phyloP scores from a whole-genome alignment of 169 alveolate genomes.

The Plasmodium vivax region DNA sequence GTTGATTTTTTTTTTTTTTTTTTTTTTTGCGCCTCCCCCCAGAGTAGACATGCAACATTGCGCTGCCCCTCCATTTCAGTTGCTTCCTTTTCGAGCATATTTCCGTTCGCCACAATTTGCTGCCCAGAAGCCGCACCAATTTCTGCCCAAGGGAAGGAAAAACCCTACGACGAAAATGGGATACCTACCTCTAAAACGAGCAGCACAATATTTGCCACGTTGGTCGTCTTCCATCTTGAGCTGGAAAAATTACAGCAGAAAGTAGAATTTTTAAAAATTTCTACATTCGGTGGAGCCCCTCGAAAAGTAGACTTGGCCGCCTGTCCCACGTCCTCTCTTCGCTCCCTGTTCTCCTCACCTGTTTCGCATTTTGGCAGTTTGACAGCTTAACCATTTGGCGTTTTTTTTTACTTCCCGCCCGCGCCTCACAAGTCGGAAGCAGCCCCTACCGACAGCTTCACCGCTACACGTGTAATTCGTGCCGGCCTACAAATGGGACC shows the following conservation, averaged over 20 bases:
- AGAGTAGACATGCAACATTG: not conserved
- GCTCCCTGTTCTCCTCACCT: not conserved
- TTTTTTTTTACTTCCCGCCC: not conserved
- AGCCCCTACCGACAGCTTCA: not conserved
- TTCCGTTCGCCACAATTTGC: not conserved
- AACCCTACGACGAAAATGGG: not conserved
- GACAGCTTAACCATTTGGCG: not conserved
- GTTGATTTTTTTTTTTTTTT: not conserved
- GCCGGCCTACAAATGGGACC: not conserved
- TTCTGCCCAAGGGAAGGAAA: not conserved
- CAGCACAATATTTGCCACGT: not conserved
- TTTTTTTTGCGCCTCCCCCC: not conserved
- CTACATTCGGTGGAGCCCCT: not conserved
- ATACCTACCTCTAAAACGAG: not conserved
- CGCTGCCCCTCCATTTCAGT: not conserved
- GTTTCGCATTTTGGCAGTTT: not conserved
- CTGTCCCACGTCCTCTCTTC: not conserved
- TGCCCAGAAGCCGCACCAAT: not conserved
- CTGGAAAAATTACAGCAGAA: not conserved
- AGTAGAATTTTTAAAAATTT: constrained; percentile 1
- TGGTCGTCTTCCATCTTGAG: not conserved
- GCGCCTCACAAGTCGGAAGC: not conserved
- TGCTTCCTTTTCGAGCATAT: constrained; percentile 1
- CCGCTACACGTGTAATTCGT: not conserved
- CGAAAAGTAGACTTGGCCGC: not conserved